Conservation (phyloP, 306 rosid species). For the cucumber (Cucumis sativus) region DNA sequence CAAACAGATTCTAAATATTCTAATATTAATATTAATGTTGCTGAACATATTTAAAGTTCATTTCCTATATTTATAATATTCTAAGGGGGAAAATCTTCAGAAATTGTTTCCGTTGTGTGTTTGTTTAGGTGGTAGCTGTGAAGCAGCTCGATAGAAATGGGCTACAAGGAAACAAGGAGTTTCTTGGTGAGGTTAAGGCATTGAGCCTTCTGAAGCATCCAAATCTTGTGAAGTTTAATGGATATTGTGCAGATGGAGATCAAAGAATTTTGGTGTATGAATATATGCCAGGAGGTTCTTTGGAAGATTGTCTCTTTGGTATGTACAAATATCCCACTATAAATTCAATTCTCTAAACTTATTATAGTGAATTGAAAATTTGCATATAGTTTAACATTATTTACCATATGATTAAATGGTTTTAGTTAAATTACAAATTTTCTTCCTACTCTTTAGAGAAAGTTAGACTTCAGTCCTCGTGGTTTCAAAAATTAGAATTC, state of each 20-base stretch:
- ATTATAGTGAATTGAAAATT: neutral
- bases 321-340: neutral
- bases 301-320: slow-evolving; percentile 63
- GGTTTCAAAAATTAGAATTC: no score
- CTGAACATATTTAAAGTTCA: no score
- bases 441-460: no score
- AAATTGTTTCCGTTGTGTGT: neutral
- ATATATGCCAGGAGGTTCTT: slow-evolving; percentile 44
- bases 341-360: neutral
- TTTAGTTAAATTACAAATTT: no score
- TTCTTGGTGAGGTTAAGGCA: slow-evolving; percentile 51
- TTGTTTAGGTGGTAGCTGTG: slow-evolving; percentile 67
- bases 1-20: neutral
- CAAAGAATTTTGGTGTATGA: slow-evolving; percentile 86
- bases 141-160: slow-evolving; percentile 91
- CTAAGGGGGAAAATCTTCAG: neutral
- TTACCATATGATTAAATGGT: neutral
- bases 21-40: no score
- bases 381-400: neutral
- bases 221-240: slow-evolving; percentile 58
- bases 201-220: slow-evolving; percentile 60
- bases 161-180: slow-evolving; percentile 57
- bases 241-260: slow-evolving; percentile 94
- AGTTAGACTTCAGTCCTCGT: no score
- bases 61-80: no score